Percentiles rank a stretch among this genome's conserved stretches.
phyloP scores from a whole-genome alignment of 768 basidiomycete genomes.

The Paxillus rubicundulus region DNA sequence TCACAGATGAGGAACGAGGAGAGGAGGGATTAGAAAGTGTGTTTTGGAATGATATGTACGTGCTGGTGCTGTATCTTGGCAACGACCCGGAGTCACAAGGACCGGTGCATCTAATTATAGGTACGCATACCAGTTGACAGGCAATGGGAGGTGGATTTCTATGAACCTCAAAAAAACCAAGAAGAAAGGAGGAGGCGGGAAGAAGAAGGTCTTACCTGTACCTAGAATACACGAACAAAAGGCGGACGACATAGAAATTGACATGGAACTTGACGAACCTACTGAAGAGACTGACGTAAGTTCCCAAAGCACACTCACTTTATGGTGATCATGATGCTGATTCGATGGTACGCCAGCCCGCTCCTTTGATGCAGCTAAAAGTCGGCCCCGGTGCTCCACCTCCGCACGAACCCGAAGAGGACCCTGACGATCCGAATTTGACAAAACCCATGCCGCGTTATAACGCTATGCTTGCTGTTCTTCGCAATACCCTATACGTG shows the following conservation, averaged over 20 bases:
- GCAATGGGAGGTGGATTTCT: constrained; percentile 76
- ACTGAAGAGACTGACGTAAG: constrained; percentile 2
- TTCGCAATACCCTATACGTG: constrained; percentile 86
- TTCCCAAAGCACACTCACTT: neutral
- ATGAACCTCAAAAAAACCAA: constrained; percentile 70
- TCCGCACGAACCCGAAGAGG: constrained; percentile 35
- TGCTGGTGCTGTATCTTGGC: neutral
- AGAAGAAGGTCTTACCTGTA: constrained; percentile 39
- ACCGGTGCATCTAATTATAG: constrained; percentile 36
- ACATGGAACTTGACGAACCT: constrained; percentile 14
- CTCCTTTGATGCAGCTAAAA: neutral
- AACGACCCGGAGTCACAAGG: neutral
- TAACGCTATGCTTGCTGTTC: constrained; percentile 85
- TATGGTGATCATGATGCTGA: too few species aligned
- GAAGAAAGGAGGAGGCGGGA: constrained; percentile 39
- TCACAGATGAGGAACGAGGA: constrained; percentile 80
- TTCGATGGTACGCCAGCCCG: constrained; percentile 1
- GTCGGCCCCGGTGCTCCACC: neutral
- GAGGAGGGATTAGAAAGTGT: constrained; percentile 84
- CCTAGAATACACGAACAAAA: constrained; percentile 3
- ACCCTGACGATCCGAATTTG: constrained; percentile 62
- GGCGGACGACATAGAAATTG: constrained; percentile 11
- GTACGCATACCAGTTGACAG: constrained; percentile 72
- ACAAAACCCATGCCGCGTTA: constrained; percentile 72
- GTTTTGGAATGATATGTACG: constrained; percentile 86